Percentiles rank a stretch among this genome's conserved stretches.
phyloP scores from a whole-genome alignment of 2,329 filamentous ascomycete species.

The Dactylellina parvicollis region DNA sequence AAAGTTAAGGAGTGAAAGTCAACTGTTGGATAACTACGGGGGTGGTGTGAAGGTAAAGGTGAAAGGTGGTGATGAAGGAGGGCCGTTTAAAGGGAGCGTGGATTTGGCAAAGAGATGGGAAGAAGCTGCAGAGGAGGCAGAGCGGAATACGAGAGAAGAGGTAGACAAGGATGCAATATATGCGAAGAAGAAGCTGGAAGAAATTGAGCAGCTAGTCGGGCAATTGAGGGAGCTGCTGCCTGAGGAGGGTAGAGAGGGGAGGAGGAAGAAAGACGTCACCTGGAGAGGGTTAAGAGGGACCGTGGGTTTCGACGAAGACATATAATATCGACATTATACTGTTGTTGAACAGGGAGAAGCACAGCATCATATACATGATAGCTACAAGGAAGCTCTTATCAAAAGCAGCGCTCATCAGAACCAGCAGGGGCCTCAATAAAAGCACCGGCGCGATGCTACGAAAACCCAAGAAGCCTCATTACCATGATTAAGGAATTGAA shows the following conservation, averaged over 20 bases:
- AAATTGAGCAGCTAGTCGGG: slow-evolving; percentile 30
- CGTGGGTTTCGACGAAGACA: slow-evolving; percentile 34
- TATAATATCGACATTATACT: neutral
- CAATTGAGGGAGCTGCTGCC: slow-evolving; percentile 28
- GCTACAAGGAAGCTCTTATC: too few species aligned
- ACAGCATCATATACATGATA: too few species aligned
- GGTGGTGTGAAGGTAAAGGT: slow-evolving; percentile 22
- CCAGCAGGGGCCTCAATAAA: too few species aligned
- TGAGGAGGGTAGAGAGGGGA: slow-evolving; percentile 4
- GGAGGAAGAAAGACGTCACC: slow-evolving; percentile 14
- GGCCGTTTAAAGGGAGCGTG: slow-evolving; percentile 29
- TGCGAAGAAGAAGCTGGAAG: slow-evolving; percentile 26
- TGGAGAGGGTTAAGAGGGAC: slow-evolving; percentile 49
- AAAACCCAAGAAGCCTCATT: too few species aligned
- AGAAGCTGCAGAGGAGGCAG: slow-evolving; percentile 46
- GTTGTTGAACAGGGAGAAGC: too few species aligned
- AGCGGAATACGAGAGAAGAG: slow-evolving; percentile 33
- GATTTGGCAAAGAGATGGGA: slow-evolving; percentile 46
- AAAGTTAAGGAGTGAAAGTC: slow-evolving; percentile 43
- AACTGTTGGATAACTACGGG: slow-evolving; percentile 38
- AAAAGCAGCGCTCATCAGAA: too few species aligned
- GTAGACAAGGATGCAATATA: slow-evolving; percentile 23
- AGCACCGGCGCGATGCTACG: too few species aligned
- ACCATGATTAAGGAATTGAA: too few species aligned
- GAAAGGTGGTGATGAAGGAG: neutral